These are phyloP conservation scores for Alternaria infectoria DNA, from an alignment of 2,329 filamentous ascomycete species.

Conservation along the genomic window DNA sequence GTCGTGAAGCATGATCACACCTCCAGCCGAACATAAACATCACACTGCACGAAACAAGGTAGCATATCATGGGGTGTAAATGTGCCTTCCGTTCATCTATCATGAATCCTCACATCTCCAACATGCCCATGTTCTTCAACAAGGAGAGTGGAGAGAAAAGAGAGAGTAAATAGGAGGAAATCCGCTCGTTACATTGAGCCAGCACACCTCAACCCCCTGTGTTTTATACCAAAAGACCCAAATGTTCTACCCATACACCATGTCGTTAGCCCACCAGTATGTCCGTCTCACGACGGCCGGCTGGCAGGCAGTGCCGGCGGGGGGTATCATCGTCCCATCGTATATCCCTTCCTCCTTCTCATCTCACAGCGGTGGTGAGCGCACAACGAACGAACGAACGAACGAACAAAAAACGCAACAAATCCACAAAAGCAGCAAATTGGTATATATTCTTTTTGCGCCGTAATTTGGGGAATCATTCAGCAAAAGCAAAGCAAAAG, in stretches of 20 bases:
- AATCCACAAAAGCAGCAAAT: constrained; percentile 42
- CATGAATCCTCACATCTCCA: background rate
- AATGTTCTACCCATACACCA: constrained; percentile 3
- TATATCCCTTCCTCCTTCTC: background rate
- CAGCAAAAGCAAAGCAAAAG: constrained; percentile 30
- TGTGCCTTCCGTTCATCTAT: background rate
- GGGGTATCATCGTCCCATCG: constrained; percentile 24
- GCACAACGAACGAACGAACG: background rate
- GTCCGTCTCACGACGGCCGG: constrained; percentile 32
- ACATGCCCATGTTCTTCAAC: background rate
- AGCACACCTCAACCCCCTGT: constrained; percentile 3
- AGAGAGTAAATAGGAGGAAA: background rate
- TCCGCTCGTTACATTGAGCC: background rate
- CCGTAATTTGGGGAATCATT: constrained; percentile 46
- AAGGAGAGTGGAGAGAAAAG: background rate
- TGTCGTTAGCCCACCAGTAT: constrained; percentile 16
- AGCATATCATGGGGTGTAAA: background rate
- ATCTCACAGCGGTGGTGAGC: background rate
- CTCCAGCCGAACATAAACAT: background rate
- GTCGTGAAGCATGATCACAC: background rate
- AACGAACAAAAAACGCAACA: constrained; percentile 5
- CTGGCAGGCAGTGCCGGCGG: background rate
- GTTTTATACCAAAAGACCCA: constrained; percentile 1
- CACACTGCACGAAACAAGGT: background rate
- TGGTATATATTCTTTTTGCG: constrained; percentile 53